Conservation (phyloP, 2,329 filamentous ascomycete genomes). For the Ophioceras dolichostomum region DNA sequence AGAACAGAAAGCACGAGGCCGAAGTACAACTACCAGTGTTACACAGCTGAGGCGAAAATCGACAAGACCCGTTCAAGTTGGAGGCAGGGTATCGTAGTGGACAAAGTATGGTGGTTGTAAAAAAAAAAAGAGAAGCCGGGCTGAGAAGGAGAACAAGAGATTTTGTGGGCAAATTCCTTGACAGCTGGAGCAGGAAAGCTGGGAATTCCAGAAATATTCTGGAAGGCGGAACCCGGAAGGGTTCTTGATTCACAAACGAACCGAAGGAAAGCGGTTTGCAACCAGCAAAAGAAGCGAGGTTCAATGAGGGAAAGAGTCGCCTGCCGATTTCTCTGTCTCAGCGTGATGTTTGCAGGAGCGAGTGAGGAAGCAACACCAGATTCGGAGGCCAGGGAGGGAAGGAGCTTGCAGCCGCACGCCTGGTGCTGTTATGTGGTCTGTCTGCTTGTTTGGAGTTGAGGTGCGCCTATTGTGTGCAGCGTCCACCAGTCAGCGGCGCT, state of each 20-base stretch:
- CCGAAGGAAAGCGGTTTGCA: no score
- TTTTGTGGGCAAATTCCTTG: background rate
- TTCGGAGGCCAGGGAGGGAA: background rate
- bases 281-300: no score
- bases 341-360: background rate
- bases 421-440: background rate
- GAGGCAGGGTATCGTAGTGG: no score
- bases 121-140: background rate
- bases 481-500: background rate
- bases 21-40: no score
- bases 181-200: background rate
- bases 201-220: background rate
- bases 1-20: no score
- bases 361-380: no score
- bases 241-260: background rate
- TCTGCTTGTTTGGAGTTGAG: background rate
- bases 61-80: no score
- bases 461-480: background rate
- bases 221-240: background rate
- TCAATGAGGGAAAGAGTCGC: background rate
- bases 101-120: background rate
- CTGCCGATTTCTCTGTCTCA: background rate
- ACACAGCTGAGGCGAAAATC: no score
- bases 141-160: no score
- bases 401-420: background rate